Evolutionary conservation across 768 basidiomycete genomes (phyloP), one percentile per base, ranked within the genome.

Genomic region (Russula vinacea): DNA sequence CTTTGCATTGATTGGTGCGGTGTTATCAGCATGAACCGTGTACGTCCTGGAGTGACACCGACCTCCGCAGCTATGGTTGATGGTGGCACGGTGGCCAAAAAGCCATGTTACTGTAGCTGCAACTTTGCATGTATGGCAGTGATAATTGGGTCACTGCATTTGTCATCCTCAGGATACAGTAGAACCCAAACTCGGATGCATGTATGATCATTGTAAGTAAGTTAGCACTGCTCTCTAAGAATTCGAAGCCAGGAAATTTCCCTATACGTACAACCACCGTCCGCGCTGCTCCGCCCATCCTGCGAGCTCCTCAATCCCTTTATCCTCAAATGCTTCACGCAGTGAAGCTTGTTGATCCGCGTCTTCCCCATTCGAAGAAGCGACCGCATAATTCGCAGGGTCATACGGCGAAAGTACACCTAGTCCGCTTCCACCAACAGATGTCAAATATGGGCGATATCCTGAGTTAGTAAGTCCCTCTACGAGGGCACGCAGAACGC

Each of bases 351-450:
- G 29, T 16, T 64, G 60, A 44, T 62, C 44, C 19, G 70, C 56
- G 33, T 44, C 14, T 68, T 55, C 74, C 58, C 19, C 73, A 4
- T 78, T 77, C 22, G 67, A 67, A 1, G 71, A 69, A n/a, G 51
- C 60, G n/a, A 35, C 39, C 37, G 63, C 45, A 26, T 66, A 56
- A 32, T 69, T 69, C 42, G 40, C 66, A 5, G 82, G 79, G 64
- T 78, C 77, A 53, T 67, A 62, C 26, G 84, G 85, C 5, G 87
- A 86, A 70, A 93, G 79, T 68, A 99, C 83, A 65, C 96, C 96
- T 19, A 96, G 82, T 11, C 96, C 96, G 69, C 86, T 88, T 61
- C 97, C 97, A 17, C 97, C 97, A 56, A 99, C 92, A 61, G 90
- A 84, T 40, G 96, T 95, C 69, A 92, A 79, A 80, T 98, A 94